Conservation (phyloP, 2,329 filamentous ascomycete genomes). For the Lachnellula hyalina region DNA sequence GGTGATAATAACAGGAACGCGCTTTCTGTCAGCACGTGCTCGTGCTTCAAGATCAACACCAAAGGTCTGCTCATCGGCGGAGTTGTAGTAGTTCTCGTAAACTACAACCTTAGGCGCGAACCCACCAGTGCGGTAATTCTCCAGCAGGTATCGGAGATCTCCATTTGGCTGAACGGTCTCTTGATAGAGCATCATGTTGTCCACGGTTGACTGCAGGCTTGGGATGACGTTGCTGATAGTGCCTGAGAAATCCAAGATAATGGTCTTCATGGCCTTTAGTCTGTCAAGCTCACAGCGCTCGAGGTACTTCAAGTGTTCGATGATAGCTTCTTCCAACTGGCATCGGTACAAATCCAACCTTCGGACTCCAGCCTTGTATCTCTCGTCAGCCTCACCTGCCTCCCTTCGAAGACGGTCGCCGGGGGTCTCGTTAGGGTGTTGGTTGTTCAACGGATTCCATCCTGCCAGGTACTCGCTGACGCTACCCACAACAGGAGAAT, state of each 20-base stretch:
- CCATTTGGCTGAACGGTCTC: conserved; percentile 93
- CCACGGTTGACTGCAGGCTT: conserved; percentile 88
- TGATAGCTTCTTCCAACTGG: conserved; percentile 91
- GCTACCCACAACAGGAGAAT: conserved; percentile 75
- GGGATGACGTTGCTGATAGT: conserved; percentile 98
- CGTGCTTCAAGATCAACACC: conserved; percentile 96
- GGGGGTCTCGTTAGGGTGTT: conserved; percentile 89
- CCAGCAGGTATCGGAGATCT: conserved; percentile 87
- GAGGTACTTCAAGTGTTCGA: conserved; percentile 89
- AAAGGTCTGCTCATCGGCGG: conserved; percentile 94
- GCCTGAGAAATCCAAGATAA: conserved; percentile 94
- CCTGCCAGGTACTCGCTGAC: conserved; percentile 85
- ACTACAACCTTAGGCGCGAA: conserved; percentile 86
- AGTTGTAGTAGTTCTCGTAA: conserved; percentile 99
- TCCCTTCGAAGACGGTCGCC: conserved; percentile 82
- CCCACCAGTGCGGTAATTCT: conserved; percentile 93
- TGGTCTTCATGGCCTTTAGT: conserved; percentile 96
- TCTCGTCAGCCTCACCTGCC: conserved; percentile 83
- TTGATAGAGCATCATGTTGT: conserved; percentile 98
- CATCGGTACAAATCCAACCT: conserved; percentile 88
- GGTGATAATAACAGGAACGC: conserved; percentile 87
- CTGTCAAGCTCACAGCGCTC: conserved; percentile 96
- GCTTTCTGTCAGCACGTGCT: conserved; percentile 88
- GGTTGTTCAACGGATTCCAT: conserved; percentile 90
- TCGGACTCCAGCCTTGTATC: conserved; percentile 81